Percentiles rank a stretch among this genome's conserved stretches.
phyloP scores from a whole-genome alignment of 2,329 filamentous ascomycete species.

The Aureobasidium leucospermi region DNA sequence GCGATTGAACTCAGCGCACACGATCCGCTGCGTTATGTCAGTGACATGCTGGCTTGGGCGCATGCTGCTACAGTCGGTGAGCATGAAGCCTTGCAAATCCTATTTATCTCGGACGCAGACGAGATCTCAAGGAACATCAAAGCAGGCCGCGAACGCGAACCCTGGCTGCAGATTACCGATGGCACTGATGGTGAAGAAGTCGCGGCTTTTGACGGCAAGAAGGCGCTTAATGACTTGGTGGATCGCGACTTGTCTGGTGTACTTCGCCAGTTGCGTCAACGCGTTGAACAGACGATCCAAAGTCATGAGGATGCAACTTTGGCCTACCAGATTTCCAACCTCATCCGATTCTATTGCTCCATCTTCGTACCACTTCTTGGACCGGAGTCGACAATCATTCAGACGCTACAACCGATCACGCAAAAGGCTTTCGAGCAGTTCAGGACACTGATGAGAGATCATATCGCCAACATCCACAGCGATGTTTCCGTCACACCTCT shows the following conservation, averaged over 20 bases:
- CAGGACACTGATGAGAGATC: constrained; percentile 70
- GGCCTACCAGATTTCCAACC: constrained; percentile 82
- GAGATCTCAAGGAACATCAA: constrained; percentile 79
- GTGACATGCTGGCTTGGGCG: constrained; percentile 96
- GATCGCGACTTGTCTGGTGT: constrained; percentile 79
- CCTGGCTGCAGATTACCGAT: constrained; percentile 53
- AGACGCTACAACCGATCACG: constrained; percentile 61
- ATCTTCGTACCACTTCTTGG: constrained; percentile 80
- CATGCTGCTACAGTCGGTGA: constrained; percentile 93
- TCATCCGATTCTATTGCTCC: constrained; percentile 79
- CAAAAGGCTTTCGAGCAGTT: constrained; percentile 76
- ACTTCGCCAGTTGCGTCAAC: constrained; percentile 74
- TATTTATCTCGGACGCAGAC: constrained; percentile 86
- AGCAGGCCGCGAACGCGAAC: constrained; percentile 71
- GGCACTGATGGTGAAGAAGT: constrained; percentile 46
- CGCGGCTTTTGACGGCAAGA: constrained; percentile 66
- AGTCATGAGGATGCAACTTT: constrained; percentile 84
- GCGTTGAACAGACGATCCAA: constrained; percentile 85
- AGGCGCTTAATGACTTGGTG: constrained; percentile 77
- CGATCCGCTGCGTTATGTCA: constrained; percentile 82
- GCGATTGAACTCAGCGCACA: constrained; percentile 92
- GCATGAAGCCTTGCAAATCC: constrained; percentile 78
- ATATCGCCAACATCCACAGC: constrained; percentile 65
- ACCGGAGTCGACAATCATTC: constrained; percentile 58
- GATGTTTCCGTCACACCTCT: constrained; percentile 62